Evolutionary conservation across 179 eudicot species (phyloP).

Genomic region (Corrigiola litoralis): DNA sequence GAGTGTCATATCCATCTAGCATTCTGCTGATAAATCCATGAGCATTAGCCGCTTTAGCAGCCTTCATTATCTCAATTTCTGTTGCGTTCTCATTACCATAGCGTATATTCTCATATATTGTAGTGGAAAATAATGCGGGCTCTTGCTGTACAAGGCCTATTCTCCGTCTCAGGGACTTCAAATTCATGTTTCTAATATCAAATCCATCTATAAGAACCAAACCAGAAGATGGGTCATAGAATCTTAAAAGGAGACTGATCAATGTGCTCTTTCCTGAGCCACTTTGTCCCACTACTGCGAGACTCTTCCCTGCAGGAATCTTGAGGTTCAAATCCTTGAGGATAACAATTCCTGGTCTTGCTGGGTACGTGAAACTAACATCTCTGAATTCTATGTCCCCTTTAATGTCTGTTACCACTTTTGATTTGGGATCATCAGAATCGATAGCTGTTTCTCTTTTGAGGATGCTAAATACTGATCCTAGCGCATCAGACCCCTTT

Average conservation of each 20-base stretch:
- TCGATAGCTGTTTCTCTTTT: conserved; percentile 43
- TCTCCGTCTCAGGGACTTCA: conserved; percentile 44
- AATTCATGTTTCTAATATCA: conserved; percentile 39
- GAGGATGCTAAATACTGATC: conserved; percentile 48
- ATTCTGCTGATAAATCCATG: conserved; percentile 55
- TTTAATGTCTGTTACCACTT: conserved; percentile 27
- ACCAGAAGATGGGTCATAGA: conserved; percentile 60
- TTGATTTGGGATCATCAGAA: conserved; percentile 38
- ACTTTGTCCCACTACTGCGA: conserved; percentile 71
- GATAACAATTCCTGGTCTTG: conserved; percentile 48
- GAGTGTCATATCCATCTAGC: conserved; percentile 58
- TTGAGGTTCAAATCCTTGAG: conserved; percentile 40
- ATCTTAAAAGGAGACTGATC: conserved; percentile 48
- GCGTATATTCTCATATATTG: conserved; percentile 53
- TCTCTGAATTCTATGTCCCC: conserved; percentile 56
- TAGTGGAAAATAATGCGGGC: conserved; percentile 60
- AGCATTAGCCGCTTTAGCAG: conserved; percentile 81
- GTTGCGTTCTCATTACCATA: conserved; percentile 51
- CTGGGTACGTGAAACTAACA: conserved; percentile 51
- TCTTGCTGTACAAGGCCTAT: conserved; percentile 70
- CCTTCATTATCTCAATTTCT: conserved; percentile 63
- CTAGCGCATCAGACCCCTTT: conserved; percentile 59
- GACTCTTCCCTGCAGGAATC: conserved; percentile 48
- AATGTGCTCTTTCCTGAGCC: conserved; percentile 74
- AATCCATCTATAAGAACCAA: conserved; percentile 42